Conservation (phyloP, 306 rosid species). For the Prunus mume region DNA sequence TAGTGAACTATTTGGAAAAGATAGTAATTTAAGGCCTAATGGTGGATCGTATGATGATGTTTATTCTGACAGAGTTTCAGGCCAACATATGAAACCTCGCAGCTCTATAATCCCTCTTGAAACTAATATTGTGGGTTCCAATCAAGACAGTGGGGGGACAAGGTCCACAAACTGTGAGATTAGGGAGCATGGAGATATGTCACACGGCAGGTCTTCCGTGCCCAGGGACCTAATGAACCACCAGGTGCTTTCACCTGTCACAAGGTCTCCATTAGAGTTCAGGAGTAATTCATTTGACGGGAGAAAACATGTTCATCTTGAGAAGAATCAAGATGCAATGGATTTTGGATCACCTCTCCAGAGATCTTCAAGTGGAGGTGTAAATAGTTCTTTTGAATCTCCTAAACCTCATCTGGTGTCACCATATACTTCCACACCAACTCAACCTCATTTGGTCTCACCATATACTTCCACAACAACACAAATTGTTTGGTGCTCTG, state of each 20-base stretch:
- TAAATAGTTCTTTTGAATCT: constrained; percentile 48
- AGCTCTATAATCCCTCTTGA: constrained; percentile 45
- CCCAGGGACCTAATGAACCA: constrained; percentile 56
- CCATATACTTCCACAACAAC: constrained; percentile 41
- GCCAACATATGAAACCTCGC: constrained; percentile 34
- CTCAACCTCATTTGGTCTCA: constrained; percentile 44
- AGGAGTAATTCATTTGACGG: constrained; percentile 69
- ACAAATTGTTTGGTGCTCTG: constrained; percentile 67
- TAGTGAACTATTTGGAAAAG: constrained; percentile 49
- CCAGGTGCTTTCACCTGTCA: constrained; percentile 58
- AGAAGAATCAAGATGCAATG: constrained; percentile 52
- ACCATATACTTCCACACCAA: constrained; percentile 39
- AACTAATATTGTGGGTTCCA: constrained; percentile 37
- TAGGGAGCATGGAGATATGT: constrained; percentile 50
- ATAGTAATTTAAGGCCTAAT: constrained; percentile 37
- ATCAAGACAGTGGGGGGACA: constrained; percentile 49
- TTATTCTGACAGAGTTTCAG: constrained; percentile 38
- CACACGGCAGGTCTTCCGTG: constrained; percentile 48
- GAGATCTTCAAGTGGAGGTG: constrained; percentile 65
- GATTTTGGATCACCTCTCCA: constrained; percentile 53
- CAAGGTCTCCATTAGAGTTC: constrained; percentile 49
- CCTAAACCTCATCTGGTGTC: constrained; percentile 54
- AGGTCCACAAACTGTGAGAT: constrained; percentile 55
- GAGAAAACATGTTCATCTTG: constrained; percentile 47
- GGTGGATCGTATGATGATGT: constrained; percentile 38